Percentiles rank a stretch among this genome's conserved stretches.
These are phyloP conservation scores for Mortierella sp. DNA, from an alignment of 371 early-diverging fungal genomes.

Conservation along the genomic window DNA sequence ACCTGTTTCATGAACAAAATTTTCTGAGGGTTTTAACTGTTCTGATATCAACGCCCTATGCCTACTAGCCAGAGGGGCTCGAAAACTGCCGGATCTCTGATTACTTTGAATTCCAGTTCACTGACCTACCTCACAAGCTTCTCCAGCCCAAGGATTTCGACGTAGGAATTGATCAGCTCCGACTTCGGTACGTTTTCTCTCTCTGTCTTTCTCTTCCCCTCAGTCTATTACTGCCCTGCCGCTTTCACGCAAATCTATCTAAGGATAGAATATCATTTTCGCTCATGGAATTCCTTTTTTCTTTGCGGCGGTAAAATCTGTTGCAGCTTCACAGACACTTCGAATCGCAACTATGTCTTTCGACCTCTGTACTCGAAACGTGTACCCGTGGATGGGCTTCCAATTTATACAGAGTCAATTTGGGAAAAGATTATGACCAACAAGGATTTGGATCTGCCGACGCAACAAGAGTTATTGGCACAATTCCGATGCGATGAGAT, in stretches of 20 bases:
- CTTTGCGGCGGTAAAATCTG: not conserved
- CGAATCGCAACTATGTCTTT: constrained; percentile 84
- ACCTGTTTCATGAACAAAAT: no score
- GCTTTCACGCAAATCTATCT: no score
- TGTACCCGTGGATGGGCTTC: constrained; percentile 96
- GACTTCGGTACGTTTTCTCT: constrained; percentile 64
- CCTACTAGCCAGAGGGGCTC: constrained; percentile 79
- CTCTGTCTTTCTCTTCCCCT: not conserved
- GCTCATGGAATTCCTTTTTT: not conserved
- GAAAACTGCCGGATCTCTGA: constrained; percentile 84
- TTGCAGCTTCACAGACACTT: constrained; percentile 76
- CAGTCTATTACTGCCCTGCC: no score
- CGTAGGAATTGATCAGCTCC: constrained; percentile 72
- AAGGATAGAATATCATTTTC: no score
- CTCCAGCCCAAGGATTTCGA: constrained; percentile 89
- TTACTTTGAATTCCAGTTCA: constrained; percentile 93
- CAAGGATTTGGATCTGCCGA: constrained; percentile 96
- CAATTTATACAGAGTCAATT: constrained; percentile 88
- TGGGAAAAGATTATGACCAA: constrained; percentile 96
- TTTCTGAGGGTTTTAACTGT: not conserved
- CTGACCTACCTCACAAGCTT: constrained; percentile 93
- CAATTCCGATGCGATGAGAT: constrained; percentile 99
- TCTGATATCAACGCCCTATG: constrained; percentile 1
- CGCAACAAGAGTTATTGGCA: constrained; percentile 96
- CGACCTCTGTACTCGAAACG: constrained; percentile 87